Evolutionary conservation across 805 yeast genomes (phyloP), one percentile per base, ranked within the genome.

Genomic region (Saccharomycopsis sp.): DNA sequence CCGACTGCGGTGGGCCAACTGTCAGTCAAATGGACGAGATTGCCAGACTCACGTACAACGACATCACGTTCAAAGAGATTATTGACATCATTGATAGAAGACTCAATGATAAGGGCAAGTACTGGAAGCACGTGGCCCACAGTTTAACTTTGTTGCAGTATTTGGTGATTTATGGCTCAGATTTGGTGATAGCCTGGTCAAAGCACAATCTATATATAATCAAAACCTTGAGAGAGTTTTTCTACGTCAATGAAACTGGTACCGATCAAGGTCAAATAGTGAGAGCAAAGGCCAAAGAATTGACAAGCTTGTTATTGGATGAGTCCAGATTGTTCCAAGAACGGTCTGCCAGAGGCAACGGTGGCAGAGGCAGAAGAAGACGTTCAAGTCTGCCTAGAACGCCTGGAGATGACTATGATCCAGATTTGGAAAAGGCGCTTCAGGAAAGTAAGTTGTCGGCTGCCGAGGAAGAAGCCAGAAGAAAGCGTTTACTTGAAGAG

Each of bases 91-190:
- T 89, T 34, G 96, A 89, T 62, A 75, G 86, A 50, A 73, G 98
- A 49, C 65, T 89, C 50, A 89, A 89, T 56, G 97, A 89, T 57
- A 88, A 88, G 65, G 97, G 97, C 47, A 88, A 87, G 59, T 83
- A 89, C 63, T 89, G 96, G 96, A 73, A 95, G 50, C 98, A 89
- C 58, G 88, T 89, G 37, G 88, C 94, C 48, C 92, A 89, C 60
- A 79, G 95, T 1, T 68, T 89, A 48, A 81, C 94, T 2, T 78
- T 89, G n/a, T 68, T 89, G 51, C 96, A 88, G 54, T 89, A 79
- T 61, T 66, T 88, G 43, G 86, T 88, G 15, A 75, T 92, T 51
- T 73, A 70, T 46, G 98, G 96, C 30, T 73, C 87, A 16, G 95
- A 87, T 51, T 80, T 81, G 53, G 89, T 88, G 53, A 95, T 88